Percentiles rank a stretch among this genome's conserved stretches.
These are phyloP conservation scores for Fagus crenata DNA, from an alignment of 306 rosid species.

Conservation along the genomic window DNA sequence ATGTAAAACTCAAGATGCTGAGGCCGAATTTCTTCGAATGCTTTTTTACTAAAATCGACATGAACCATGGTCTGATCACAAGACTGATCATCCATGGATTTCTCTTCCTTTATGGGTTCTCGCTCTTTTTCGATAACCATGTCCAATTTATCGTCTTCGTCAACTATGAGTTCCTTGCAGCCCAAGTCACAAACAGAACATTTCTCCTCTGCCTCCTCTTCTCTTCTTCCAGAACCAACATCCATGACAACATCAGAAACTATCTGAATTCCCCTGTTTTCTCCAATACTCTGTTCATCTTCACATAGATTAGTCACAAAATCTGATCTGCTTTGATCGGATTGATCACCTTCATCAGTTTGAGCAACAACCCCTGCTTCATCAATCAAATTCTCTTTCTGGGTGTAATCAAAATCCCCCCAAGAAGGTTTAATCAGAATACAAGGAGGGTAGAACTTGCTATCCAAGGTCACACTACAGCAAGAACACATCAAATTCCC, in stretches of 20 bases:
- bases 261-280: constrained; percentile 38
- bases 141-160: constrained; percentile 40
- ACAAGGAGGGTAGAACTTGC: constrained; percentile 64
- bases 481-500: constrained; percentile 66
- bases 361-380: constrained; percentile 42
- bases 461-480: constrained; percentile 60
- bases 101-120: constrained; percentile 37
- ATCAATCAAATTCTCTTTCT: constrained; percentile 46
- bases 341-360: constrained; percentile 42
- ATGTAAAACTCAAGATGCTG: constrained; percentile 84
- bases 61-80: constrained; percentile 33
- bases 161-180: constrained; percentile 42
- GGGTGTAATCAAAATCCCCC: constrained; percentile 55
- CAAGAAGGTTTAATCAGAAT: constrained; percentile 65
- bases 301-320: constrained; percentile 40
- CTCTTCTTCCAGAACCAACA: constrained; percentile 37
- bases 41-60: constrained; percentile 30
- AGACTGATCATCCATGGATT: constrained; percentile 31
- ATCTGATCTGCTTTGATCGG: constrained; percentile 60
- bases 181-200: constrained; percentile 58
- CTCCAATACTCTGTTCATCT: constrained; percentile 44
- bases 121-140: constrained; percentile 33
- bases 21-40: constrained; percentile 35
- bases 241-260: constrained; percentile 48
- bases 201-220: constrained; percentile 43